Percentiles rank a stretch among this genome's conserved stretches.
Conservation (phyloP, 192 early-diverging fungal species). For the Oehlia diaphana region DNA sequence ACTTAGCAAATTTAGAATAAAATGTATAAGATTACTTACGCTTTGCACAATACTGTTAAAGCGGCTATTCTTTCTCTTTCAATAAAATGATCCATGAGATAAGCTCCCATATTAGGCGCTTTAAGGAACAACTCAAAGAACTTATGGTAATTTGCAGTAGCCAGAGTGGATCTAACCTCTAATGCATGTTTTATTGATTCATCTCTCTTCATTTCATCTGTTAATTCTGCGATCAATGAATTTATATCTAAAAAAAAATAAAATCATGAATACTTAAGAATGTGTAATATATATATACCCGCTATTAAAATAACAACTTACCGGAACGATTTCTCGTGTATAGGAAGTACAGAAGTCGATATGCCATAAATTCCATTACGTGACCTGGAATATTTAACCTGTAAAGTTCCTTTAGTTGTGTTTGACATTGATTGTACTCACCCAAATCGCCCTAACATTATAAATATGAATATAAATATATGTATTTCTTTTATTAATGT, state of each 20-base stretch:
- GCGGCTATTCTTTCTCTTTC: conserved; percentile 83
- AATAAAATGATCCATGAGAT: conserved; percentile 91
- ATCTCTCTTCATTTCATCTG: conserved; percentile 63
- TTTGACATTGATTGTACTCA: conserved; percentile 98
- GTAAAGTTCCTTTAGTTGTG: conserved; percentile 90
- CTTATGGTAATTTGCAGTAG: conserved; percentile 81
- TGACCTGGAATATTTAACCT: conserved; percentile 66
- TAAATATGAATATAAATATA: conserved; percentile 5
- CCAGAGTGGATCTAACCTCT: conserved; percentile 74
- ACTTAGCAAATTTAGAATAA: not conserved
- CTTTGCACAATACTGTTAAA: conserved; percentile 73
- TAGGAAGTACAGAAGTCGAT: conserved; percentile 89
- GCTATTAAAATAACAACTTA: conserved; percentile 30
- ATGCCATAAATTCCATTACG: conserved; percentile 89
- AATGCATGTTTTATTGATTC: conserved; percentile 79
- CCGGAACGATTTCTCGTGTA: conserved; percentile 85
- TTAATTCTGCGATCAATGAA: conserved; percentile 70
- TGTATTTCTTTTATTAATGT: not conserved
- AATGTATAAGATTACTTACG: conserved; percentile 51
- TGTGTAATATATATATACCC: not conserved
- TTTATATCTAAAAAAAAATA: conserved; percentile 67
- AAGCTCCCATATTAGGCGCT: conserved; percentile 85
- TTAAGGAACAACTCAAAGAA: conserved; percentile 78
- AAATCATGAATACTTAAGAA: not conserved
- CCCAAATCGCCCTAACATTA: conserved; percentile 79